phyloP scores from a whole-genome alignment of 2,329 filamentous ascomycete species.

The Fusarium torreyae region DNA sequence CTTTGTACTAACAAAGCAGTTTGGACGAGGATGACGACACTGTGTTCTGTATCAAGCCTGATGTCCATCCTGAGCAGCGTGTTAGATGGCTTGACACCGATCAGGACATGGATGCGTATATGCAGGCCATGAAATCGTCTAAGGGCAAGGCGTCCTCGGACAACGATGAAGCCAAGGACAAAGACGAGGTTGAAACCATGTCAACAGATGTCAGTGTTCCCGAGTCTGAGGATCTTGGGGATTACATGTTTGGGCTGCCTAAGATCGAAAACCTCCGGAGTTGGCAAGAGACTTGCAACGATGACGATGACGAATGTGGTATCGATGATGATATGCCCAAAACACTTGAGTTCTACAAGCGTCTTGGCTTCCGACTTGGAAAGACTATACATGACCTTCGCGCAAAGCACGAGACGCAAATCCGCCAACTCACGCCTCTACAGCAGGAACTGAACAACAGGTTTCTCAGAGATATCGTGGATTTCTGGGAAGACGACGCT shows the following conservation, averaged over 20 bases:
- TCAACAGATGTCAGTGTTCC: slow-evolving; percentile 33
- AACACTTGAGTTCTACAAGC: slow-evolving; percentile 40
- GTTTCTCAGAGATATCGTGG: slow-evolving; percentile 31
- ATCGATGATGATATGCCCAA: slow-evolving; percentile 13
- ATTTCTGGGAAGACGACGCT: slow-evolving; percentile 37
- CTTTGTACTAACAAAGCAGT: slow-evolving; percentile 18
- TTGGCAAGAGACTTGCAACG: slow-evolving; percentile 11
- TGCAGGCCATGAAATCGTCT: not conserved
- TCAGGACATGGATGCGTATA: slow-evolving; percentile 9
- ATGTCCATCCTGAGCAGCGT: slow-evolving; percentile 44
- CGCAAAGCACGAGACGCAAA: slow-evolving; percentile 5
- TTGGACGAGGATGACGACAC: not conserved
- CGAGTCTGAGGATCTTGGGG: slow-evolving; percentile 18
- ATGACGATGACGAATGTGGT: not conserved
- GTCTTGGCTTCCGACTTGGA: slow-evolving; percentile 59
- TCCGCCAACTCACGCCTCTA: slow-evolving; percentile 22
- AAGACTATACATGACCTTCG: slow-evolving; percentile 48
- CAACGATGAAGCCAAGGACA: not conserved
- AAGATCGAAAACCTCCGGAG: slow-evolving; percentile 23
- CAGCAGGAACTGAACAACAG: slow-evolving; percentile 24
- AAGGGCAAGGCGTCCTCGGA: not conserved
- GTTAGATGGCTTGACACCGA: slow-evolving; percentile 33
- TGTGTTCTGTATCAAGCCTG: slow-evolving; percentile 2
- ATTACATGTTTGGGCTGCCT: slow-evolving; percentile 37
- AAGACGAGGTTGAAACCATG: slow-evolving; percentile 22